Conservation (phyloP, 2,329 filamentous ascomycete species). For the Aspergillus proliferans region DNA sequence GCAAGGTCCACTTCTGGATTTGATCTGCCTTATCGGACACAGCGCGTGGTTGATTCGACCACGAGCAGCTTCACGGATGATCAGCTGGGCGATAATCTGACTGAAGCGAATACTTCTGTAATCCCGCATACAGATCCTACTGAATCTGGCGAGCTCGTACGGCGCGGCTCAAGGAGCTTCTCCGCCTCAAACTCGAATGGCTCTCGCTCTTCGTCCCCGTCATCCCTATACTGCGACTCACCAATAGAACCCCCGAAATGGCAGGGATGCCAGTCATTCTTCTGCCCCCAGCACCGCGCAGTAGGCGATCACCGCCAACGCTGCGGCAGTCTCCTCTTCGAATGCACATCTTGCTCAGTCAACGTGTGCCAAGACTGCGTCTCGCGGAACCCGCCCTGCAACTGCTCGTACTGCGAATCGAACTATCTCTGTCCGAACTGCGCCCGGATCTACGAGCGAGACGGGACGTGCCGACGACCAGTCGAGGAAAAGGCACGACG, state of each 20-base stretch:
- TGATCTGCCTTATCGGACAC: constrained; percentile 24
- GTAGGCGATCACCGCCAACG: constrained; percentile 41
- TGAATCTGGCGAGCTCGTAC: constrained; percentile 17
- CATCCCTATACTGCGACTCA: constrained; percentile 33
- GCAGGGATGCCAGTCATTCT: constrained; percentile 45
- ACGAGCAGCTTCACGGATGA: constrained; percentile 33
- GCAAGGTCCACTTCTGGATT: constrained; percentile 15
- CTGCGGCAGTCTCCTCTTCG: constrained; percentile 38
- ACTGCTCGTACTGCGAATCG: constrained; percentile 38
- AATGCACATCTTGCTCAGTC: constrained; percentile 42
- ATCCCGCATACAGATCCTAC: constrained; percentile 15
- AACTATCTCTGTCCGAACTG: constrained; percentile 43
- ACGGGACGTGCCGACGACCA: constrained; percentile 34
- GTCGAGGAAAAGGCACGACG: constrained; percentile 34
- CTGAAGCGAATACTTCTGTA: constrained; percentile 16
- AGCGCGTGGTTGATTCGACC: constrained; percentile 24
- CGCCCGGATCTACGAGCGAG: constrained; percentile 30
- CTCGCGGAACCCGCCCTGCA: constrained; percentile 35
- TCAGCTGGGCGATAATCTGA: constrained; percentile 19
- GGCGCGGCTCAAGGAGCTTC: constrained; percentile 29
- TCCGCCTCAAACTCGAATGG: constrained; percentile 36
- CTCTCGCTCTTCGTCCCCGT: constrained; percentile 35
- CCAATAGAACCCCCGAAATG: constrained; percentile 33
- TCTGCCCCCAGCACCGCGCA: constrained; percentile 39
- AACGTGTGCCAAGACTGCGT: constrained; percentile 43